Evolutionary conservation across 345 rosid species (phyloP).

Genomic region (Lumnitzera racemosa): DNA sequence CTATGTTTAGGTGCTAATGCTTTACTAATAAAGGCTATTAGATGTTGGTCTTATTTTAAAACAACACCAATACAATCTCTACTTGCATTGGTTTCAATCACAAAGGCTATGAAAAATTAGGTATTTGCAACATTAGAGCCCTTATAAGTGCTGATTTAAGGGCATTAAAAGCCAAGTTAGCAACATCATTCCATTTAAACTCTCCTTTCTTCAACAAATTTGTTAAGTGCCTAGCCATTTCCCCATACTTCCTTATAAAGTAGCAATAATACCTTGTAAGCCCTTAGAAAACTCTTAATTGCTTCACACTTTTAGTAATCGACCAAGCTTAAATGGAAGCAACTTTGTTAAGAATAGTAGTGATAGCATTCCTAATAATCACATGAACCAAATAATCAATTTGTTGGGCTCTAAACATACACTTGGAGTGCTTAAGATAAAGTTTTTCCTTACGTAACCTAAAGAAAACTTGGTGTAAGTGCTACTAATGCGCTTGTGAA

Average conservation of each 20-base stretch:
- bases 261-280: background rate
- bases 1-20: background rate
- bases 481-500: background rate
- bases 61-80: background rate
- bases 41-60: background rate
- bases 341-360: too few species aligned
- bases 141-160: background rate
- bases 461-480: background rate
- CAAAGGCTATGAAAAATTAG: background rate
- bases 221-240: too few species aligned
- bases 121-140: background rate
- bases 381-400: background rate
- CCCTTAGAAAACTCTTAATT: background rate
- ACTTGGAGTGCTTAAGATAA: background rate
- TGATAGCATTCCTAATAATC: too few species aligned
- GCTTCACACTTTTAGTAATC: too few species aligned
- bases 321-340: too few species aligned
- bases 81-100: background rate
- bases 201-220: too few species aligned
- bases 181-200: too few species aligned
- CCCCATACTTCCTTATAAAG: background rate
- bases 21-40: background rate
- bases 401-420: background rate
- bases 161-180: too few species aligned
- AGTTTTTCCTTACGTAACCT: background rate